These are phyloP conservation scores for Saposhnikovia divaricata DNA, from an alignment of 129 eudicot species.

Conservation along the genomic window DNA sequence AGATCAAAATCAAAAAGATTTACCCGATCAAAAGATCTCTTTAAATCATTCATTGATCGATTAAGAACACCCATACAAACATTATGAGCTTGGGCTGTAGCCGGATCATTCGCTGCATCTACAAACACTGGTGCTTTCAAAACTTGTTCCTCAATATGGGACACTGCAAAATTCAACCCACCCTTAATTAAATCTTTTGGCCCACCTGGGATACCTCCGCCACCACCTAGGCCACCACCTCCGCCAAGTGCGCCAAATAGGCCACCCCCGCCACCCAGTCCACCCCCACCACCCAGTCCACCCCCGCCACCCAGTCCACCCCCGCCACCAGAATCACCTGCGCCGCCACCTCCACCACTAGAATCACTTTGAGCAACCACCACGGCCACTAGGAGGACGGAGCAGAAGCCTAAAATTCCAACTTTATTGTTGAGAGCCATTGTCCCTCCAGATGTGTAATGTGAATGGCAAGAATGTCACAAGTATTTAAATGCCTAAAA, in stretches of 20 bases:
- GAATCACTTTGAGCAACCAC: neutral
- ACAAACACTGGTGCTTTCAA: neutral
- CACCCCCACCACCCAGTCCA: neutral
- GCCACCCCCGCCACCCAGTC: neutral
- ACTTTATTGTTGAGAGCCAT: neutral
- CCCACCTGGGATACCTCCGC: neutral
- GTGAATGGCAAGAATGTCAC: neutral
- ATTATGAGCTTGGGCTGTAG: constrained; percentile 2
- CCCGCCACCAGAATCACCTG: neutral
- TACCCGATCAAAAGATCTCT: constrained; percentile 2
- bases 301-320: neutral
- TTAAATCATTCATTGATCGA: constrained; percentile 19
- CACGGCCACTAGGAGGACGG: neutral
- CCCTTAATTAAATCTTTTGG: constrained; percentile 9
- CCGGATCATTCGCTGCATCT: constrained; percentile 16
- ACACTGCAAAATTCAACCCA: constrained; percentile 15
- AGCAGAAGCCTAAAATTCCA: neutral
- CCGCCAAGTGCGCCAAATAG: neutral
- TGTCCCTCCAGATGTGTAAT: neutral
- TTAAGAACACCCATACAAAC: constrained; percentile 17
- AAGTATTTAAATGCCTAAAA: neutral
- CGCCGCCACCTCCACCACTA: neutral
- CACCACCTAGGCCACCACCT: neutral
- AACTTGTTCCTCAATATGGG: neutral
- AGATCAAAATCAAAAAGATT: neutral